Evolutionary conservation across 1,139 yeast genomes (phyloP), one percentile per base, ranked within the genome.

Genomic region (Geotrichum histeridarum): DNA sequence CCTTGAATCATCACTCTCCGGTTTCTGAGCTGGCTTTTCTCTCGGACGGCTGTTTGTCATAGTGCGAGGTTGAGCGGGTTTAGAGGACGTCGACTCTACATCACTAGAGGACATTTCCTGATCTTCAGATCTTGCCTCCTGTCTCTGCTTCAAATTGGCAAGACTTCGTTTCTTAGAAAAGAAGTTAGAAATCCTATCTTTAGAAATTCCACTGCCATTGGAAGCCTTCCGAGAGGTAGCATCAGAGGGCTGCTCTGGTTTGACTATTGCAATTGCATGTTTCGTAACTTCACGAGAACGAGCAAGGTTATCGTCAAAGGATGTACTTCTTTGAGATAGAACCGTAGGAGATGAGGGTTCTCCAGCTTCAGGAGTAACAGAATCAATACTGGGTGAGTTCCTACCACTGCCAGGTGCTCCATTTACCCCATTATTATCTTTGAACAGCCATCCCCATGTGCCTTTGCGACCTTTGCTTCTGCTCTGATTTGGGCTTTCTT

Each of bases 391-490:
- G 36, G 49, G 46, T n/a, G 46, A 42, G 4, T 46, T 33, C 4
- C 42, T 33, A 9, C 32, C 46, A 22, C 35, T 9, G 7, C 30
- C 22, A 22, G 30, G 4, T 7, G 42, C 30, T n/a, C 46, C 46
- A 33, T 32, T 43, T n/a, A 9, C n/a, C 7, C 36, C 36, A 31
- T 38, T 31, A 37, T 45, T 45, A 14, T 47, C 37, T 18, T 53
- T 58, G 43, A 62, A 61, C n/a, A 63, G 56, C 64, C 66, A 61
- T 11, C 63, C 56, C 64, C 64, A 63, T 2, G 62, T 60, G n/a
- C 58, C 59, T 37, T 61, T 62, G n/a, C 58, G 51, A 7, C 55
- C 35, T 44, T 57, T 53, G 31, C 11, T 15, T 55, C 38, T 51
- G 51, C 48, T 50, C 50, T 15, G 50, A 48, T 27, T 15, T 22